Evolutionary conservation across 2,329 filamentous ascomycete genomes (phyloP).

Genomic region (Epichloe sylvatica): DNA sequence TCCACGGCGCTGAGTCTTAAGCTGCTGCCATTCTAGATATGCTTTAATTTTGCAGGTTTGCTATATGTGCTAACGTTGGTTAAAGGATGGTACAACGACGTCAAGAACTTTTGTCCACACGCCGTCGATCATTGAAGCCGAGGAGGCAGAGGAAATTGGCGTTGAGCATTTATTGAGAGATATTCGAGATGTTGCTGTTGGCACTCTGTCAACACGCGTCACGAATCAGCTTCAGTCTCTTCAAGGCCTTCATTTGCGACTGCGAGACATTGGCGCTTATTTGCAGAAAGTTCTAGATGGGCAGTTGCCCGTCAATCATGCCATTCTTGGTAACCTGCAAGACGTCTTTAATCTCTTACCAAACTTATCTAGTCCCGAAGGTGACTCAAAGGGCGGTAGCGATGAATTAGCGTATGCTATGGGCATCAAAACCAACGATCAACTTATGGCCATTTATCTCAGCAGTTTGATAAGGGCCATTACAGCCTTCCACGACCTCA

Average conservation of each 20-base stretch:
- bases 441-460: constrained; percentile 96
- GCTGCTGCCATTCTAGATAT: background rate
- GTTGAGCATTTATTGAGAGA: constrained; percentile 96
- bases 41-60: background rate
- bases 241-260: constrained; percentile 83
- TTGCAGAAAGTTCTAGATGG: constrained; percentile 90
- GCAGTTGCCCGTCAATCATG: constrained; percentile 89
- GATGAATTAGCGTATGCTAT: constrained; percentile 88
- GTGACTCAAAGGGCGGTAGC: constrained; percentile 50
- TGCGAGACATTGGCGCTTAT: constrained; percentile 91
- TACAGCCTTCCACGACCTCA: constrained; percentile 96
- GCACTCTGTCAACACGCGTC: constrained; percentile 89
- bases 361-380: constrained; percentile 76
- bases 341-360: constrained; percentile 98
- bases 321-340: constrained; percentile 94
- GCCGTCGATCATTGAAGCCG: constrained; percentile 93
- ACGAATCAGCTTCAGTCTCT: constrained; percentile 96
- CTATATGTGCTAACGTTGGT: background rate
- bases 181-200: constrained; percentile 94
- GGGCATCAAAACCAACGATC: constrained; percentile 98
- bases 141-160: constrained; percentile 97
- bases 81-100: constrained; percentile 87
- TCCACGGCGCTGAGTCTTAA: background rate
- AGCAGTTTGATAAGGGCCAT: constrained; percentile 95
- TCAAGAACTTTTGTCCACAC: constrained; percentile 97